Evolutionary conservation across 345 rosid species (phyloP), one percentile per base, ranked within the genome.

Genomic region (Tarenaya hassleriana): DNA sequence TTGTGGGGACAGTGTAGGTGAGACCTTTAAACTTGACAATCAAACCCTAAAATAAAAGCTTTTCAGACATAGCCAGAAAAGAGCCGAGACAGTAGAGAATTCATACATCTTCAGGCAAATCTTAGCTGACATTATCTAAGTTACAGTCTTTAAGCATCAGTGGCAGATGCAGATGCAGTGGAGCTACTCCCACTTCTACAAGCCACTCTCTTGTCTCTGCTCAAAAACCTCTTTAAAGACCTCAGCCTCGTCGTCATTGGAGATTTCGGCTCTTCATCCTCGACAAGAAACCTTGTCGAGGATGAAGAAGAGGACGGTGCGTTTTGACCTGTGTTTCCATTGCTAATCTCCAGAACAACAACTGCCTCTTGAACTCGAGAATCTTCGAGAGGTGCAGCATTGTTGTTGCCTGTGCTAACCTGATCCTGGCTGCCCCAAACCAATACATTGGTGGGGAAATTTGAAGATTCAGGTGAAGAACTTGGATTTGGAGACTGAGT

Each of bases 391-490:
- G 67, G 55, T 21, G 67, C 72, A 35, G 72, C 65, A 55, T 60
- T 54, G 63, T 66, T 64, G 57, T 62, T 68, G 8, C 78, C 73
- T 4, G 77, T 70, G 55, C 82, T 80, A 41, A 82, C 87, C 43
- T 69, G 95, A 72, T 69, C 75, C 33, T 82, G 76, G 15, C 80
- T 77, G 1, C 91, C 98, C 96, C 92, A 82, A 54, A 87, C 79
- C 92, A 91, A 62, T 43, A 87, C 87, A 60, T 87, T 91, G 4
- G 98, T 87, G 1, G 98, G 89, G 11, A 84, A 87, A n/a, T 74
- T 69, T 32, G 82, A 74, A 56, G 88, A 68, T 11, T 81, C 84
- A 9, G 50, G 14, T 0, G 82, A 54, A 45, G 60, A 62, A 68
- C 16, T 47, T 17, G 75, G 75, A 41, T 67, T 35, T 13, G 43